Percentiles rank a stretch among this genome's conserved stretches.
Conservation (phyloP, 2,329 filamentous ascomycete species). For the Curvularia lunata region DNA sequence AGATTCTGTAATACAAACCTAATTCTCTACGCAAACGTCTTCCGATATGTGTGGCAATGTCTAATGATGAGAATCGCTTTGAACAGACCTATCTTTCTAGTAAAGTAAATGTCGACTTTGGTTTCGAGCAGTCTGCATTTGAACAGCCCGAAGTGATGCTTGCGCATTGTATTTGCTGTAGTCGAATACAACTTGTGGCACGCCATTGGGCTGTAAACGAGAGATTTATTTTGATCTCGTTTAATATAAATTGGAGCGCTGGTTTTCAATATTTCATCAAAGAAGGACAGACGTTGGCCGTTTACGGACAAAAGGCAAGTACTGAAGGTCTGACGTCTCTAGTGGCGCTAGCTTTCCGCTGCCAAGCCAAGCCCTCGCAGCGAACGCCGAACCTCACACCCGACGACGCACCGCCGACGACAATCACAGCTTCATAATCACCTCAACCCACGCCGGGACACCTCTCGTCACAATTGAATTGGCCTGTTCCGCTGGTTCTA, state of each 20-base stretch:
- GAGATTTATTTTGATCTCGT: no score
- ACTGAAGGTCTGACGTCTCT: slow-evolving; percentile 14
- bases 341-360: slow-evolving; percentile 14
- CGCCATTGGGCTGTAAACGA: no score
- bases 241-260: no score
- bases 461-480: slow-evolving; percentile 2
- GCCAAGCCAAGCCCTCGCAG: slow-evolving; percentile 21
- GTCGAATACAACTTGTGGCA: background rate
- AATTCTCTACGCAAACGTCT: no score
- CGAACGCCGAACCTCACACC: slow-evolving; percentile 13
- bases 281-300: background rate
- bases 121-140: background rate
- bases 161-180: background rate
- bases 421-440: slow-evolving; percentile 12
- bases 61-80: no score
- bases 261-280: background rate
- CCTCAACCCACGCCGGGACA: slow-evolving; percentile 8
- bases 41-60: no score
- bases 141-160: background rate
- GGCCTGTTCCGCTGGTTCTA: background rate
- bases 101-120: background rate
- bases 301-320: background rate
- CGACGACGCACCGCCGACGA: slow-evolving; percentile 13
- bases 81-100: no score
- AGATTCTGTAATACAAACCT: no score